Percentiles rank a stretch among this genome's conserved stretches.
phyloP scores from a whole-genome alignment of 1,284 basidiomycete genomes.

The Blastosporella zonata region DNA sequence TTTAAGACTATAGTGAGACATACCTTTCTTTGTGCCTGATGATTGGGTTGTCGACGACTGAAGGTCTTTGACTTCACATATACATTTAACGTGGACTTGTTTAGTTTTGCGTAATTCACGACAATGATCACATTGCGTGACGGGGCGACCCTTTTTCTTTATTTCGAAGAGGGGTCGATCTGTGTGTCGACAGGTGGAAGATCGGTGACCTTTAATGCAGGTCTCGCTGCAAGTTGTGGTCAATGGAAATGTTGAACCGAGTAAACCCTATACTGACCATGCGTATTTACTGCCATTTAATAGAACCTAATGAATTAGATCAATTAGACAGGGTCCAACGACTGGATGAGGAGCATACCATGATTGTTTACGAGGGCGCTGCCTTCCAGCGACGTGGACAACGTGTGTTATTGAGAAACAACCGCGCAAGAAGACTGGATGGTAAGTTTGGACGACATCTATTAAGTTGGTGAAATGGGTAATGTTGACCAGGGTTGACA shows the following conservation, averaged over 20 bases:
- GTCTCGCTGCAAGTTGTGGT: conserved; percentile 55
- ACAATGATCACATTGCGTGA: conserved; percentile 81
- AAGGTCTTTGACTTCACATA: conserved; percentile 47
- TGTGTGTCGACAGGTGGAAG: conserved; percentile 79
- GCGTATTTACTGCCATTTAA: conserved; percentile 82
- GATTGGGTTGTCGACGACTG: conserved; percentile 29
- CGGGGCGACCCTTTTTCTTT: conserved; percentile 82
- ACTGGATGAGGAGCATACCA: conserved; percentile 34
- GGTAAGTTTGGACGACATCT: conserved; percentile 42
- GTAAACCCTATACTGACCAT: conserved; percentile 44
- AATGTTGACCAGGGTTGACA: conserved; percentile 49
- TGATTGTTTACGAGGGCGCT: conserved; percentile 33
- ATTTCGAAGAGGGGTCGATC: conserved; percentile 82
- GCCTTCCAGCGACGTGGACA: conserved; percentile 45
- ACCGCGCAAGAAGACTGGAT: conserved; percentile 26
- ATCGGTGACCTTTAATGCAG: conserved; percentile 87
- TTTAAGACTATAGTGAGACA: conserved; percentile 23
- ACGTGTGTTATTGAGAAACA: conserved; percentile 44
- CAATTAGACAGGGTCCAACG: conserved; percentile 1
- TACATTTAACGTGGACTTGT: conserved; percentile 72
- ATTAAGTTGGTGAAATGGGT: conserved; percentile 27
- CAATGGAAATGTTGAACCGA: neutral
- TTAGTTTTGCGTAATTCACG: conserved; percentile 73
- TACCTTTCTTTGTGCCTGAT: conserved; percentile 53
- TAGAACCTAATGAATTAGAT: conserved; percentile 46